phyloP scores from a whole-genome alignment of 257 asterid species.

The Paulownia fortunei region DNA sequence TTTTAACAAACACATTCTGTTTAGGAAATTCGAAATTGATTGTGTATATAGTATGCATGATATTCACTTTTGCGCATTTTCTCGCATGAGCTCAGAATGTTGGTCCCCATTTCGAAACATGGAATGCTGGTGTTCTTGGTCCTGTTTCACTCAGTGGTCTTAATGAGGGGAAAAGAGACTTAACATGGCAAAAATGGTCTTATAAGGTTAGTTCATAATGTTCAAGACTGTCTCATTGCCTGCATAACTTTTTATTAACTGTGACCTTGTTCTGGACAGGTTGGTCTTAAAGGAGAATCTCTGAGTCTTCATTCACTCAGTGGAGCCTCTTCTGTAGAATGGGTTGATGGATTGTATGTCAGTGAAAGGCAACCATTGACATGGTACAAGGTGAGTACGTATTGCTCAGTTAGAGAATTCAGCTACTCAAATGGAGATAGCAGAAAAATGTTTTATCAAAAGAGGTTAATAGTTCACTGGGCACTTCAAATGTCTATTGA shows the following conservation, averaged over 20 bases:
- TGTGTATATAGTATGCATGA: neutral
- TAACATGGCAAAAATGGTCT: conserved; percentile 99
- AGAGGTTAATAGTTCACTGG: neutral
- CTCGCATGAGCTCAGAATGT: conserved; percentile 63
- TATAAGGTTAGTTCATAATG: conserved; percentile 62
- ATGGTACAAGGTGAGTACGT: conserved; percentile 81
- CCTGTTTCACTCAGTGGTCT: conserved; percentile 95
- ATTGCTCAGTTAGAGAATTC: neutral
- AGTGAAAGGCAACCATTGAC: conserved; percentile 82
- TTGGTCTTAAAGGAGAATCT: conserved; percentile 92
- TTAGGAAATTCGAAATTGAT: neutral
- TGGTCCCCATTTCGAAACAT: conserved; percentile 97
- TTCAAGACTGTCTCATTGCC: neutral
- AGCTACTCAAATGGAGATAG: neutral
- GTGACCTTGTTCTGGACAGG: conserved; percentile 46
- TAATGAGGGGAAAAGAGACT: conserved; percentile 84
- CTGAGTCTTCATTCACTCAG: conserved; percentile 89
- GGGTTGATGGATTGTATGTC: conserved; percentile 74
- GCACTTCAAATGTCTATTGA: neutral
- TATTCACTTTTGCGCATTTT: conserved; percentile 4
- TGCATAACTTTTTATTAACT: neutral
- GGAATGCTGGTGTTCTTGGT: conserved; percentile 99
- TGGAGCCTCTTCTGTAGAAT: conserved; percentile 87
- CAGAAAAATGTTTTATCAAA: neutral
- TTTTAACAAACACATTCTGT: neutral